A percentile compares a stretch with the other conserved stretches of the same genome.
phyloP scores from a whole-genome alignment of 371 early-diverging fungal genomes.

The Mucor sp. region DNA sequence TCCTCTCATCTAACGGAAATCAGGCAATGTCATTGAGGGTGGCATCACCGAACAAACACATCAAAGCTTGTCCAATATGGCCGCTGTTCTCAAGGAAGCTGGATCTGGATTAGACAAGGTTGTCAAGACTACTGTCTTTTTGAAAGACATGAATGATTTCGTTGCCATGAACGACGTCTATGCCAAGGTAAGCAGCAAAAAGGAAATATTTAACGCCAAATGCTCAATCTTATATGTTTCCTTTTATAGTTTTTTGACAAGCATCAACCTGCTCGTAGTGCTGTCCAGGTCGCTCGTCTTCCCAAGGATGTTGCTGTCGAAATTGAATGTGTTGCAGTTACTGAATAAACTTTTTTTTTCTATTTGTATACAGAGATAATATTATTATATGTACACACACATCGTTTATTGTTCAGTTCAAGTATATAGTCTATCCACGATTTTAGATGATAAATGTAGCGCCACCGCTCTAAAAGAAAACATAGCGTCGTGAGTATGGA shows the following conservation, averaged over 20 bases:
- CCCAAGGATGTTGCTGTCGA: slow-evolving; percentile 90
- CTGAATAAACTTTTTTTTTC: slow-evolving; percentile 15
- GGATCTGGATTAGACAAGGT: slow-evolving; percentile 76
- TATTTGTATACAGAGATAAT: not conserved
- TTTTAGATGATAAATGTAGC: slow-evolving; percentile 32
- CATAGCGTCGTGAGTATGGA: not conserved
- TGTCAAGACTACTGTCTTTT: slow-evolving; percentile 92
- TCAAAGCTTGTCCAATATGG: slow-evolving; percentile 79
- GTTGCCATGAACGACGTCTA: slow-evolving; percentile 85
- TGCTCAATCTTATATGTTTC: not conserved
- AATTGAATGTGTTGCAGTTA: slow-evolving; percentile 85
- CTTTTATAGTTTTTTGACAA: slow-evolving; percentile 56
- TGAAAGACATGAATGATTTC: slow-evolving; percentile 91
- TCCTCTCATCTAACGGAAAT: not conserved
- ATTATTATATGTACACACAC: not conserved
- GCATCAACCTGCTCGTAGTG: slow-evolving; percentile 84
- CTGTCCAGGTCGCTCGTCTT: slow-evolving; percentile 89
- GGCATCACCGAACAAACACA: slow-evolving; percentile 75
- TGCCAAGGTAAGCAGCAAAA: slow-evolving; percentile 29
- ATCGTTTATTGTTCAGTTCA: not conserved
- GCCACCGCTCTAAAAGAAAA: slow-evolving; percentile 37
- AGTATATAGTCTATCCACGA: not conserved
- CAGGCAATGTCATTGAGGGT: slow-evolving; percentile 62
- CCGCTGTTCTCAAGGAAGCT: slow-evolving; percentile 76
- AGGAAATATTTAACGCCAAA: not conserved